A percentile compares a stretch with the other conserved stretches of the same genome.
These are phyloP conservation scores for Cyclanthera cordifolia DNA, from an alignment of 306 rosid species.

Conservation along the genomic window DNA sequence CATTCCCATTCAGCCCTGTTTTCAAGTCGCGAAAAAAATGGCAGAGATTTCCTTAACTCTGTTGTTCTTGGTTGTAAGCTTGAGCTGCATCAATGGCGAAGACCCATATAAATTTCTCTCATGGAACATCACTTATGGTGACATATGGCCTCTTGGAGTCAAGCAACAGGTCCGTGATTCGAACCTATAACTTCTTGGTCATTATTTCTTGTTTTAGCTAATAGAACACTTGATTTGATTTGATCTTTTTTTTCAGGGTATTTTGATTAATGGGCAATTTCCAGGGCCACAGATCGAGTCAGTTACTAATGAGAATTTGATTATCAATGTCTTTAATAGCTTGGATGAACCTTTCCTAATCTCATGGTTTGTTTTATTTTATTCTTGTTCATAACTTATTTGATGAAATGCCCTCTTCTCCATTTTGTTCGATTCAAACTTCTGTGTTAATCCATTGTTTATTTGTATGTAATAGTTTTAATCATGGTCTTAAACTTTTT, in stretches of 20 bases:
- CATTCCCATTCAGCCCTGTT: not conserved
- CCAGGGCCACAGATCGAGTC: slow-evolving; percentile 83
- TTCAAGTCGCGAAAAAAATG: slow-evolving; percentile 1
- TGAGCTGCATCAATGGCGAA: slow-evolving; percentile 40
- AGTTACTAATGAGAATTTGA: slow-evolving; percentile 78
- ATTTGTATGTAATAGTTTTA: not conserved
- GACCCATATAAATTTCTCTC: slow-evolving; percentile 62
- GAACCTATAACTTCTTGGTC: too few species aligned
- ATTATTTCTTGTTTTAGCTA: not conserved
- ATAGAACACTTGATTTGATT: not conserved
- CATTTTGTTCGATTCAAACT: not conserved
- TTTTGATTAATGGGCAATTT: slow-evolving; percentile 78
- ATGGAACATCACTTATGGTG: slow-evolving; percentile 82
- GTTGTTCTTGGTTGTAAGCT: slow-evolving; percentile 32
- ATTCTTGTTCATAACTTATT: not conserved
- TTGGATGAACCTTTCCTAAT: slow-evolving; percentile 81
- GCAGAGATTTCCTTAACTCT: slow-evolving; percentile 4
- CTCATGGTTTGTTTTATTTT: slow-evolving; percentile 44
- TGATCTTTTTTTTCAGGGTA: slow-evolving; percentile 34
- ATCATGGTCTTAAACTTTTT: not conserved
- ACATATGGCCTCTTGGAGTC: slow-evolving; percentile 75
- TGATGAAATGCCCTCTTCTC: not conserved
- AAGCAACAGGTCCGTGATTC: slow-evolving; percentile 80
- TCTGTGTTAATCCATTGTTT: not conserved
- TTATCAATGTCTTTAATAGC: slow-evolving; percentile 57